phyloP scores from a whole-genome alignment of 2,329 filamentous ascomycete species.

The Aspergillus amoenus region DNA sequence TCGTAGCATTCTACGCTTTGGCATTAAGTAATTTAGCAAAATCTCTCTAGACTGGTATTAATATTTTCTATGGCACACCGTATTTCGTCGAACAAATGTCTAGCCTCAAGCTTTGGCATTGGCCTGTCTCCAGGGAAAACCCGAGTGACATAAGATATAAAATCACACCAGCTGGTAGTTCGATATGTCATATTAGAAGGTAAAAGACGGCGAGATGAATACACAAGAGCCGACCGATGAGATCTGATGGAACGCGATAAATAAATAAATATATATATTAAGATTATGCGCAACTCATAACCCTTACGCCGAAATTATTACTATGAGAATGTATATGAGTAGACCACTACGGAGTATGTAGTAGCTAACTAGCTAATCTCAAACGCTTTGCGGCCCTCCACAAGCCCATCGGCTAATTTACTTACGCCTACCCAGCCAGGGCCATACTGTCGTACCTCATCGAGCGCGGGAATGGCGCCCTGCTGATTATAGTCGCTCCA shows the following conservation, averaged over 20 bases:
- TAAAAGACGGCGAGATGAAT: too few relatives aligned
- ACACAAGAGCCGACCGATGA: too few relatives aligned
- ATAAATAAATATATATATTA: not conserved
- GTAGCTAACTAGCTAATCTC: conserved; percentile 36
- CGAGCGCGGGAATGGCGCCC: conserved; percentile 75
- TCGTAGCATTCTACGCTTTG: not conserved
- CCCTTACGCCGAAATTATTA: not conserved
- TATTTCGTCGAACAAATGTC: not conserved
- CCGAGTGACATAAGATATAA: not conserved
- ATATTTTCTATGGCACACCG: not conserved
- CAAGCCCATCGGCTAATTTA: conserved; percentile 74
- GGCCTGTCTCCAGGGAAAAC: not conserved
- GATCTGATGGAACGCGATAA: not conserved
- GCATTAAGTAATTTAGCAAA: not conserved
- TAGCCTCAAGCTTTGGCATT: not conserved
- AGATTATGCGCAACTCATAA: not conserved
- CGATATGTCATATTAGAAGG: too few relatives aligned
- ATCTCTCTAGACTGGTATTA: not conserved
- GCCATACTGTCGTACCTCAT: conserved; percentile 73
- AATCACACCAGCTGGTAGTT: too few relatives aligned
- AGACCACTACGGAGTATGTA: too few relatives aligned
- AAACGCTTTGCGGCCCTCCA: conserved; percentile 75
- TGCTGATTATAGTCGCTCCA: conserved; percentile 82
- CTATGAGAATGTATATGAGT: not conserved
- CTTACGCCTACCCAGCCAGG: conserved; percentile 77